These are phyloP conservation scores for Penicillium polonicum DNA, from an alignment of 2,329 filamentous ascomycete genomes.

Conservation along the genomic window DNA sequence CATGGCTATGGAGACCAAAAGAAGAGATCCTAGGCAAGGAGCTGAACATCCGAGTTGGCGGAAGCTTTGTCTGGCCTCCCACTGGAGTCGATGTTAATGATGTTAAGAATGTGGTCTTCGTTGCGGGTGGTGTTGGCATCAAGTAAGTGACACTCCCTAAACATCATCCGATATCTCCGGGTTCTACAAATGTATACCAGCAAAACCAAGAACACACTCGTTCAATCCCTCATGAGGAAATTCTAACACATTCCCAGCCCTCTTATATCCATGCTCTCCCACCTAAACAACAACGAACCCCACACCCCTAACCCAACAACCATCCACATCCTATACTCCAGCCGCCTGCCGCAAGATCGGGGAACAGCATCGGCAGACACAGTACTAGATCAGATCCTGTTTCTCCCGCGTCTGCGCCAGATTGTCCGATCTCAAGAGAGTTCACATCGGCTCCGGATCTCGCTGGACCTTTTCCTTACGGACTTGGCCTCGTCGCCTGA, in stretches of 20 bases:
- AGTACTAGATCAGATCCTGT: conserved; percentile 43
- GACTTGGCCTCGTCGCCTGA: conserved; percentile 17
- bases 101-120: conserved; percentile 65
- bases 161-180: background rate
- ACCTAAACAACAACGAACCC: conserved; percentile 47
- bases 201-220: background rate
- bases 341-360: conserved; percentile 38
- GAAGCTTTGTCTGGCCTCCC: conserved; percentile 76
- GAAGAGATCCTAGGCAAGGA: conserved; percentile 57
- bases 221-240: background rate
- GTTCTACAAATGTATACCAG: background rate
- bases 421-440: conserved; percentile 34
- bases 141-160: conserved; percentile 53
- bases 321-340: conserved; percentile 65
- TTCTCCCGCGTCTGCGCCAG: conserved; percentile 47
- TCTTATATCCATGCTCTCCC: conserved; percentile 69
- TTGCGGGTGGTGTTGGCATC: conserved; percentile 79
- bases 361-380: conserved; percentile 11
- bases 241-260: conserved; percentile 49
- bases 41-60: conserved; percentile 71
- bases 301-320: conserved; percentile 43
- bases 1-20: conserved; percentile 68
- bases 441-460: conserved; percentile 29
- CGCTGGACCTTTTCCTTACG: conserved; percentile 39
- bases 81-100: conserved; percentile 40